phyloP scores from a whole-genome alignment of 1,284 basidiomycete genomes.

The Ceraceosorus guamensis region DNA sequence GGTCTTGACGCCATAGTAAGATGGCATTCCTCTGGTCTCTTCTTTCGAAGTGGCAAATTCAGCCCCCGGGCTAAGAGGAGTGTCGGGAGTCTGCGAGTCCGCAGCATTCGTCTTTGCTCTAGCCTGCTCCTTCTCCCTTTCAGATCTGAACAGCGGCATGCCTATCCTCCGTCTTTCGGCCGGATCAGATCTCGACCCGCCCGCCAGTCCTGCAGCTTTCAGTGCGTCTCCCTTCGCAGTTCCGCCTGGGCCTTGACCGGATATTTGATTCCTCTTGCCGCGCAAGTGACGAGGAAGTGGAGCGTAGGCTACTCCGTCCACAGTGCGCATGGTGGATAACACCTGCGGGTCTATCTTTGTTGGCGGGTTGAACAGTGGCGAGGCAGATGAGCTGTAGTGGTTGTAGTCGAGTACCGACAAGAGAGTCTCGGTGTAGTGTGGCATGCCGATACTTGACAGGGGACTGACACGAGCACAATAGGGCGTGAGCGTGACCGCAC shows the following conservation, averaged over 20 bases:
- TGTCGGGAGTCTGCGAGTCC: conserved; percentile 14
- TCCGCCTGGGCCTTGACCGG: conserved; percentile 42
- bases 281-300: conserved; percentile 71
- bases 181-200: conserved; percentile 10
- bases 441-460: conserved; percentile 81
- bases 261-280: conserved; percentile 71
- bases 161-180: conserved; percentile 46
- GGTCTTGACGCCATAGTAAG: conserved; percentile 81
- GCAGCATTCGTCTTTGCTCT: conserved; percentile 9
- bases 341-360: conserved; percentile 72
- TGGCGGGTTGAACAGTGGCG: conserved; percentile 57
- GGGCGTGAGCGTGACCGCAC: neutral
- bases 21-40: conserved; percentile 56
- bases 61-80: conserved; percentile 17
- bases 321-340: conserved; percentile 68
- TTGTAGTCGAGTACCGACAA: conserved; percentile 65
- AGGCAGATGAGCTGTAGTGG: conserved; percentile 37
- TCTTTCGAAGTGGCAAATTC: neutral
- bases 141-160: conserved; percentile 71
- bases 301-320: conserved; percentile 83
- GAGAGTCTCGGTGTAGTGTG: conserved; percentile 69
- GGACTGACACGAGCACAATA: conserved; percentile 51
- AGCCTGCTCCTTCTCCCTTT: conserved; percentile 54
- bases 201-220: conserved; percentile 19
- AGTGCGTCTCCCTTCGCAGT: conserved; percentile 21